A percentile compares a stretch with the other conserved stretches of the same genome.
phyloP scores from a whole-genome alignment of 2,329 filamentous ascomycete genomes.

The Zarea fungicola region DNA sequence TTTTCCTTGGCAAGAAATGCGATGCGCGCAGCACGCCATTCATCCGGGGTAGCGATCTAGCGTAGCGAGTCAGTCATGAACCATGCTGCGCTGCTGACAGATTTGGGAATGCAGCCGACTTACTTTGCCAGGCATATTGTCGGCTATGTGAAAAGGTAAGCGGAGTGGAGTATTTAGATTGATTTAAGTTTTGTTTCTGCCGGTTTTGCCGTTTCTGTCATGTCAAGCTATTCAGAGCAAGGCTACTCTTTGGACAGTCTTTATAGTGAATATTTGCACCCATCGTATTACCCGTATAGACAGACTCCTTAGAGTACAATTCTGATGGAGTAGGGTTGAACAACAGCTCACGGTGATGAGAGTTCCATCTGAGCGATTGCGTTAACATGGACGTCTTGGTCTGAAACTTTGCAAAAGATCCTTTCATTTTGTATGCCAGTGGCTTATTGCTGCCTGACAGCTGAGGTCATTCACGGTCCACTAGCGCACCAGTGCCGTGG shows the following conservation, averaged over 20 bases:
- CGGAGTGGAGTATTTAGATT: not conserved
- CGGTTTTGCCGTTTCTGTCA: not conserved
- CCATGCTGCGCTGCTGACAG: too few species aligned
- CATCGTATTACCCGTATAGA: too few species aligned
- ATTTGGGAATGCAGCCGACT: not conserved
- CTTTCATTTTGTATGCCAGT: too few species aligned
- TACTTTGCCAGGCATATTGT: slow-evolving; percentile 1
- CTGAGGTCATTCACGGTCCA: not conserved
- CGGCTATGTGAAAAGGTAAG: not conserved
- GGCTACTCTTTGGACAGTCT: too few species aligned
- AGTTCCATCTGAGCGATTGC: too few species aligned
- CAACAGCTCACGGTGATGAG: too few species aligned
- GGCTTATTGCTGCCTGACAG: not conserved
- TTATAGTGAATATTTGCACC: too few species aligned
- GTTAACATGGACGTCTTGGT: not conserved
- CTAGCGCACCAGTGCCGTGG: not conserved
- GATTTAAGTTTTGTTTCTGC: not conserved
- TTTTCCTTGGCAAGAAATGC: slow-evolving; percentile 23
- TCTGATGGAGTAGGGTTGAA: too few species aligned
- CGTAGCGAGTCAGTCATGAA: too few species aligned
- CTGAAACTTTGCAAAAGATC: not conserved
- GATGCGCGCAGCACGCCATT: slow-evolving; percentile 23
- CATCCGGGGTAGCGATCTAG: slow-evolving; percentile 19
- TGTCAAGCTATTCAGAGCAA: too few species aligned
- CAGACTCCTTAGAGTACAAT: too few species aligned